Evolutionary conservation across 1,284 basidiomycete genomes (phyloP), one percentile per base, ranked within the genome.

Genomic region (Microbotryum saponariae): DNA sequence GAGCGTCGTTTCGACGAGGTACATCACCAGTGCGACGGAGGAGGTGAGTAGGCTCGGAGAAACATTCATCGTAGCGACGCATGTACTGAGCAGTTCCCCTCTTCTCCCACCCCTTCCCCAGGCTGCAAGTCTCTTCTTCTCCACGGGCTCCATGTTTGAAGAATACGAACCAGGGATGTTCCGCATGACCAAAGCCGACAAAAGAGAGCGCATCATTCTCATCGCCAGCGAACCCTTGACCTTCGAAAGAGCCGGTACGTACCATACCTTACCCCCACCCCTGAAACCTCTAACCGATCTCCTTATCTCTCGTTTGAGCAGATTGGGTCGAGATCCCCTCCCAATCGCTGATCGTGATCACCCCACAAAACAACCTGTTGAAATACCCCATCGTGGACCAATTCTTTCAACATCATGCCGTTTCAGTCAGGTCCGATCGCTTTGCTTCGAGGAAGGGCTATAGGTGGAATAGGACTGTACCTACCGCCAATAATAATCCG

Each of bases 121-220:
- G 37, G 94, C 93, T 1, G 92, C 94, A 1, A 94, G 90, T 31
- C 76, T 97, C 74, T 74, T 69, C 64, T 72, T 70, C 63, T 72
- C 70, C 42, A 71, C 71, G 3, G 70, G 66, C 6, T 65, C 64
- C 9, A 74, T 71, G 16, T 98, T 97, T 73, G 91, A 89, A 69
- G 91, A 97, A 77, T 91, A 89, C 72, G 83, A 85, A 31, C 84
- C 76, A 16, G 88, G 89, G 8, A 89, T 89, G 21, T 85, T 93
- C 94, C 94, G 86, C 72, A 97, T 96, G 92, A 87, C 87, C 23
- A 98, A 97, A 76, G 85, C 86, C 46, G 94, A 97, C 77, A 97
- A 96, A 77, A 81, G 94, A 63, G 91, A 93, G 73, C 90, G 72
- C 46, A 75, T 71, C 37, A 59, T 72, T 14, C 58, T 72, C 44